Evolutionary conservation across 169 alveolate species (phyloP).

Genomic region (Eimeria necatrix): DNA sequence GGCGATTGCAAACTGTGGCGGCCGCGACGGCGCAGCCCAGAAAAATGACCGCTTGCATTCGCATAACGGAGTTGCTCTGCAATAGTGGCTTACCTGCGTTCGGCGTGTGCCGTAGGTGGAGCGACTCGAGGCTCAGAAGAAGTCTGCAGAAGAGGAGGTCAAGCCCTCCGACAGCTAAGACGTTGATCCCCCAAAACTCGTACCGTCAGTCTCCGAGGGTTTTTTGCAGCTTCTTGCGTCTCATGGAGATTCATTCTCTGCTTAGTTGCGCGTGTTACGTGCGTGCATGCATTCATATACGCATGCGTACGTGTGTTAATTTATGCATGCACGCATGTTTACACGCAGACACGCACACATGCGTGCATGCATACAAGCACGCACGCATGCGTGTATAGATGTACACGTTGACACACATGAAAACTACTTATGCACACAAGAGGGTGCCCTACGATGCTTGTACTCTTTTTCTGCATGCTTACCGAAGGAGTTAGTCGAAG

Average conservation of each 20-base stretch:
- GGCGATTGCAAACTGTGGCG: neutral
- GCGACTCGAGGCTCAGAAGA: constrained; percentile 61
- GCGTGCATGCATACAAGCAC: neutral
- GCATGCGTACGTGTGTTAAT: neutral
- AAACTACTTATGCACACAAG: neutral
- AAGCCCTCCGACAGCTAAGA: neutral
- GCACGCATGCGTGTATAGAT: neutral
- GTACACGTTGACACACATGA: neutral
- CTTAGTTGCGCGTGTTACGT: neutral
- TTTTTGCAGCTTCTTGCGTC: neutral
- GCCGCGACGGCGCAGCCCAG: neutral
- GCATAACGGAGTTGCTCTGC: too few relatives aligned
- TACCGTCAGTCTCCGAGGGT: neutral
- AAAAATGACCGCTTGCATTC: too few relatives aligned
- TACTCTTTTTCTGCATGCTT: too few relatives aligned
- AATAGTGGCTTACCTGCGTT: neutral
- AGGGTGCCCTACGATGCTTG: too few relatives aligned
- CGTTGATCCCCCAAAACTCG: too few relatives aligned
- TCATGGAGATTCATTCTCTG: neutral
- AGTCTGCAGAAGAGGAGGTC: constrained; percentile 60
- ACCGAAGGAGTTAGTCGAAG: too few relatives aligned
- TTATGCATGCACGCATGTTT: neutral
- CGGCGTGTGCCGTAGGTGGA: constrained; percentile 23
- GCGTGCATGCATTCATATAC: neutral
- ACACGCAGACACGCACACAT: neutral